phyloP scores from a whole-genome alignment of 2,329 filamentous ascomycete species.

The Neopestalotiopsis sp. region DNA sequence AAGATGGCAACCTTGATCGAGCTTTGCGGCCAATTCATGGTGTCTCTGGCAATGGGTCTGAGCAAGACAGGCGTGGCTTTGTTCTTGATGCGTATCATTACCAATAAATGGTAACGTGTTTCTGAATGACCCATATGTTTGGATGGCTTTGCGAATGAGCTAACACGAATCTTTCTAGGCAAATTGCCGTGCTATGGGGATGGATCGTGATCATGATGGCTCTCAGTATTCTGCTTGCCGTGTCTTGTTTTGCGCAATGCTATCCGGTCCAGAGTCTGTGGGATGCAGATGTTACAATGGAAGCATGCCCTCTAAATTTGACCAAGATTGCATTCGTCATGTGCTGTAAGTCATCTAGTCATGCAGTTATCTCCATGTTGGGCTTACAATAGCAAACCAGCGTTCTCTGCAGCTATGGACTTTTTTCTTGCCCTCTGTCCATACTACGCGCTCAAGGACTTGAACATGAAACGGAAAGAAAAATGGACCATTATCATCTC shows the following conservation, averaged over 20 bases:
- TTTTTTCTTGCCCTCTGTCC: conserved; percentile 28
- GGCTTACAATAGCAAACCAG: conserved; percentile 12
- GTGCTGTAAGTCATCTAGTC: conserved; percentile 23
- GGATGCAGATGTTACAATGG: conserved; percentile 20
- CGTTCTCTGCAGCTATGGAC: conserved; percentile 27
- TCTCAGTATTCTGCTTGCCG: conserved; percentile 22
- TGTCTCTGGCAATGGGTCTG: conserved; percentile 24
- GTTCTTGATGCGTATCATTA: conserved; percentile 27
- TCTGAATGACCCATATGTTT: background rate
- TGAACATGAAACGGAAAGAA: conserved; percentile 28
- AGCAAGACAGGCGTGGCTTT: conserved; percentile 25
- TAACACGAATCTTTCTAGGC: conserved; percentile 19
- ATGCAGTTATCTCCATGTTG: background rate
- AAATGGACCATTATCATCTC: conserved; percentile 25
- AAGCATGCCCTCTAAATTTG: conserved; percentile 23
- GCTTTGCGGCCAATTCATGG: conserved; percentile 22
- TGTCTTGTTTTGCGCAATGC: conserved; percentile 26
- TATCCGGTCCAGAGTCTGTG: conserved; percentile 24
- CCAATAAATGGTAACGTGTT: conserved; percentile 17
- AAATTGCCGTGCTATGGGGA: conserved; percentile 25
- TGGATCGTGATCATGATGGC: conserved; percentile 26
- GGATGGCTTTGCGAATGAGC: background rate
- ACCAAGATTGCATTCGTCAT: conserved; percentile 24
- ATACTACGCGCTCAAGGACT: conserved; percentile 24
- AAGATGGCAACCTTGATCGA: conserved; percentile 23